Evolutionary conservation across 352 stramenopile genomes (phyloP), one percentile per base, ranked within the genome.

Genomic region (Blastocystis sp.): DNA sequence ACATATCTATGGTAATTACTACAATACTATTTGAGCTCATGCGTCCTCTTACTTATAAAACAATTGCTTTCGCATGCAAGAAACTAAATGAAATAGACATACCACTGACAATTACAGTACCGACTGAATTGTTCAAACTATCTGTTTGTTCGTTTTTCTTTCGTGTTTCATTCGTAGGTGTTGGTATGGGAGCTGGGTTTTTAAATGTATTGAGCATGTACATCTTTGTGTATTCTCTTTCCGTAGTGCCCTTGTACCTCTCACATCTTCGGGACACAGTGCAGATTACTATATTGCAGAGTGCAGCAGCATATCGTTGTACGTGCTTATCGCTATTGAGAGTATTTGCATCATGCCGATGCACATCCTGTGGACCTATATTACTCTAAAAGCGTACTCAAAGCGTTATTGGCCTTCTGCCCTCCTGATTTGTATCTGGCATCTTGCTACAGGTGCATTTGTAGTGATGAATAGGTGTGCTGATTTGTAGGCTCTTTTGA

Each of bases 331-430:
- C 16, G 70, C 70, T 13, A 63, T 81, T 34, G 70, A 81, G 55
- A 45, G 47, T 45, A 41, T 81, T 18, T 65, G 43, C 50, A 9
- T 81, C 6, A 81, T 81, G 70, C 70, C 70, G 18, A 63, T 81
- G 70, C 70, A 81, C 39, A 20, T 81, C 11, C 16, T 65, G n/a
- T 81, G 70, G 70, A 81, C 70, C 20, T 81, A 81, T 43, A 9
- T 65, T 30, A 81, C 70, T 20, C 26, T 81, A 53, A 13, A 26
- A 41, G 70, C 53, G 11, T 81, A 81, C n/a, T 41, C 70, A 37
- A 64, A 26, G 43, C 34, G 65, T n/a, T 78, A 39, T 9, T 55
- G 43, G 20, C 8, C 39, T 47, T 59, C 34, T 5, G 34, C 66
- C 6, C 54, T 78, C n/a, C 30, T 78, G 13, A 34, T 78, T 5